Base-by-base conservation (phyloP, 441 rosid genomes). In the Corymbia calophylla region DNA sequence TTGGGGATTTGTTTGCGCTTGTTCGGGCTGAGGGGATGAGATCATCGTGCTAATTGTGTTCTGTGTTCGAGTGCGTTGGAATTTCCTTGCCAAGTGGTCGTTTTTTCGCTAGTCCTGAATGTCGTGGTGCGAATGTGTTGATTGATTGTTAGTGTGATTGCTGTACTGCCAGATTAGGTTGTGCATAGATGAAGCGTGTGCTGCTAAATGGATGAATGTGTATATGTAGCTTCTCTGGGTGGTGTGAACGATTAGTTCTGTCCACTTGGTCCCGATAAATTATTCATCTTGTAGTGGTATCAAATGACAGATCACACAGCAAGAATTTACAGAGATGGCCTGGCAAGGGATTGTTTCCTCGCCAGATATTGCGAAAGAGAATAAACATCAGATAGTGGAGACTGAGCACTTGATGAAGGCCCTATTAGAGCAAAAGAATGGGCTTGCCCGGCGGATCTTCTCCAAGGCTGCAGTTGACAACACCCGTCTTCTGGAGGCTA, bases 341-440 rank as follows among this genome's bases (percentile, higher is more conserved):
- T 98, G 99, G 99, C 99, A 98, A 94, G 98, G 96, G 29, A 95
- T 98, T 91, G 99, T 97, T 88, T 97, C 97, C 9, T 98, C 98
- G 1, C 99, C 98, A 10, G 99, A 98, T 82, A 98, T 98, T 54
- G 99, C 99, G 1, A 98, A 95, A 51, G 99, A 96, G 92, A 96
- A 97, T 87, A 98, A 97, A 94, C 99, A 98, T 88, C 99, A 97
- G 94, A 98, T 97, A 82, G 99, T 98, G 90, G 99, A 97, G 95
- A 98, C 99, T 0, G 99, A 98, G 91, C 99, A 98, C 92, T 91
- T 98, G 90, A 95, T 98, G 99, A 97, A 96, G 94, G 96, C 99
- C 55, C 93, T 98, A 10, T 90, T 98, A 92, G 99, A 98, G 92
- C 99, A 98, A 92, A 98, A 98, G 97, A 98, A 97, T 93, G 99